phyloP scores from a whole-genome alignment of 805 yeast genomes.

The Yamadazyma phyllophila region DNA sequence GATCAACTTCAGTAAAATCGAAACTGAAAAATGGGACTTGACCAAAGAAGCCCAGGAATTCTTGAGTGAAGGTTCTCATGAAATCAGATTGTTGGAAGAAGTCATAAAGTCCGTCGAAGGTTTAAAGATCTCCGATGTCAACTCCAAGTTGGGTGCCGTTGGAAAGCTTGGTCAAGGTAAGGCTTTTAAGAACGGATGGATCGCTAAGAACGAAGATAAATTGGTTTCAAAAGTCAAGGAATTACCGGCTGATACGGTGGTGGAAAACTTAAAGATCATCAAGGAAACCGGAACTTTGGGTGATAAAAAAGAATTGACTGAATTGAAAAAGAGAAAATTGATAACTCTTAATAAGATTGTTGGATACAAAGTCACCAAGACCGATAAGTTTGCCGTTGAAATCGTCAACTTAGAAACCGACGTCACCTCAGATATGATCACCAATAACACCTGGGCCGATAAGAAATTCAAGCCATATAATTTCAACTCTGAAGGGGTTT shows the following conservation, averaged over 20 bases:
- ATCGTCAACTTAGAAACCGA: constrained; percentile 87
- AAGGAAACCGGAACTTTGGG: constrained; percentile 51
- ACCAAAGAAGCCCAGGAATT: constrained; percentile 83
- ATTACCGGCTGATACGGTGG: constrained; percentile 66
- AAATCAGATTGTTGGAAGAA: constrained; percentile 71
- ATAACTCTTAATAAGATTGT: constrained; percentile 66
- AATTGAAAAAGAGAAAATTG: constrained; percentile 92
- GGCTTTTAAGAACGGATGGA: constrained; percentile 98
- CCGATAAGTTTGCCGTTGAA: constrained; percentile 77
- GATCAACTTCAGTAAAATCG: constrained; percentile 70
- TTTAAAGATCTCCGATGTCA: constrained; percentile 75
- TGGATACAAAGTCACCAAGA: constrained; percentile 76
- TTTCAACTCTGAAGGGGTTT: constrained; percentile 91
- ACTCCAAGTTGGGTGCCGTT: constrained; percentile 67
- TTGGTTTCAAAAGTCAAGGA: constrained; percentile 60
- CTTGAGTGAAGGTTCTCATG: constrained; percentile 83
- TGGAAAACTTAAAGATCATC: constrained; percentile 59
- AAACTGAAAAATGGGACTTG: constrained; percentile 70
- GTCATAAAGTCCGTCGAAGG: constrained; percentile 75
- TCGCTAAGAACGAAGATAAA: constrained; percentile 79
- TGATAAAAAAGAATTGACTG: constrained; percentile 68
- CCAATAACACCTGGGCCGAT: constrained; percentile 75
- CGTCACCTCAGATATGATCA: constrained; percentile 89
- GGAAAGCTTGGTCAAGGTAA: constrained; percentile 95
- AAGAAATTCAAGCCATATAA: constrained; percentile 92